Conservation (phyloP, 495 filamentous ascomycete genomes). For the Tuber brumale region DNA sequence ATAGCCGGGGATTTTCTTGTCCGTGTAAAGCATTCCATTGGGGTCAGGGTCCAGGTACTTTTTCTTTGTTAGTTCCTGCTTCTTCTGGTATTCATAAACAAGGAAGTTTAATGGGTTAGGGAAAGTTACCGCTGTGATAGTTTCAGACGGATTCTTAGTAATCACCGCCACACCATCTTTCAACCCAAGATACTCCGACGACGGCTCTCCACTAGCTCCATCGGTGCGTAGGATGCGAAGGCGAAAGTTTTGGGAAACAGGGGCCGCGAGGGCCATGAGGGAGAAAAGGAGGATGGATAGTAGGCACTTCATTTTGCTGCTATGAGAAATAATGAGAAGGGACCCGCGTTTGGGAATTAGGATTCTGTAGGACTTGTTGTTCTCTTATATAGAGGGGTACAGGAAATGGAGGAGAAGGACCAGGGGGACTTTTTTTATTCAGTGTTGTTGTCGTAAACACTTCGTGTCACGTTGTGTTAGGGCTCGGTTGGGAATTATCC, state of each 20-base stretch:
- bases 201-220: not conserved
- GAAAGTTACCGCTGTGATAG: not conserved
- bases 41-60: not conserved
- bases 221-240: not conserved
- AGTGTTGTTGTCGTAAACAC: not conserved
- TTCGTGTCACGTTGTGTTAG: not conserved
- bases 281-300: not conserved
- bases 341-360: not conserved
- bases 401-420: not conserved
- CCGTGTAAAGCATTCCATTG: not conserved
- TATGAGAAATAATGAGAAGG: not conserved
- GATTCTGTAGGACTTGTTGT: not conserved
- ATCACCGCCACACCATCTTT: not conserved
- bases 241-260: not conserved
- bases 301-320: not conserved
- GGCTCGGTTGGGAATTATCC: not conserved
- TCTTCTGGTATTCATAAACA: not conserved
- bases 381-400: not conserved
- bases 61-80: not conserved
- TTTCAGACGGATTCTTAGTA: not conserved
- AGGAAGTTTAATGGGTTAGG: not conserved
- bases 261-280: not conserved
- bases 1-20: not conserved
- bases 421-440: not conserved
- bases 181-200: not conserved